These are phyloP conservation scores for Telopea speciosissima DNA, from an alignment of 177 flowering plant species.

Conservation along the genomic window DNA sequence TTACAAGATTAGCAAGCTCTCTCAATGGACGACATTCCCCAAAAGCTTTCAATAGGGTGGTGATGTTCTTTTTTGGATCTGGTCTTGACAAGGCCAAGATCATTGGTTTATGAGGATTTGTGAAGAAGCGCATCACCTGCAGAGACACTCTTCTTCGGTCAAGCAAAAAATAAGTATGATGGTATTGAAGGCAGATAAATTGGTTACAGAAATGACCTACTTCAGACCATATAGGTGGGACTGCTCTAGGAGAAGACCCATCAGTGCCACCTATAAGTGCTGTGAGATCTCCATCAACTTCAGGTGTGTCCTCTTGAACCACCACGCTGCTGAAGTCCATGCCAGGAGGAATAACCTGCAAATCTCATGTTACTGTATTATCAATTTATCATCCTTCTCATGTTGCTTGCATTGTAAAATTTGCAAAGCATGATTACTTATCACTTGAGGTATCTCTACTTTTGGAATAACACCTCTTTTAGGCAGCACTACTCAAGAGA, in stretches of 20 bases:
- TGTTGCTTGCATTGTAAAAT: background rate
- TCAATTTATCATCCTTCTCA: background rate
- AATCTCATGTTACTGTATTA: background rate
- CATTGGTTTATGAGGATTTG: slow-evolving; percentile 97
- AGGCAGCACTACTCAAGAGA: background rate
- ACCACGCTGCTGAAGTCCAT: slow-evolving; percentile 94
- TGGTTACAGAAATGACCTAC: slow-evolving; percentile 31
- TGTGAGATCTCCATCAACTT: slow-evolving; percentile 68
- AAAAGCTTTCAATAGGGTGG: slow-evolving; percentile 91
- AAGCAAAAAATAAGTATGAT: background rate
- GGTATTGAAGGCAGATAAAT: background rate
- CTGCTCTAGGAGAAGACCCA: slow-evolving; percentile 67
- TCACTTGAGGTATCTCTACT: background rate
- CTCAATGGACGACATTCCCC: slow-evolving; percentile 88
- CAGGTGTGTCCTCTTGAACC: slow-evolving; percentile 65
- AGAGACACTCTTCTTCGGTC: slow-evolving; percentile 5
- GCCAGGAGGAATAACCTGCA: slow-evolving; percentile 96
- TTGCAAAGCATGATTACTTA: background rate
- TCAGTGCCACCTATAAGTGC: slow-evolving; percentile 40
- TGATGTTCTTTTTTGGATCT: slow-evolving; percentile 92
- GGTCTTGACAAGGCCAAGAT: slow-evolving; percentile 93
- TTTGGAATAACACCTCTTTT: background rate
- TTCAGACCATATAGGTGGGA: slow-evolving; percentile 88
- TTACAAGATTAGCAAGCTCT: slow-evolving; percentile 96
- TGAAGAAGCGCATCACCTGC: slow-evolving; percentile 86